phyloP scores from a whole-genome alignment of 768 basidiomycete species.

The Leccinum aurantiacum region DNA sequence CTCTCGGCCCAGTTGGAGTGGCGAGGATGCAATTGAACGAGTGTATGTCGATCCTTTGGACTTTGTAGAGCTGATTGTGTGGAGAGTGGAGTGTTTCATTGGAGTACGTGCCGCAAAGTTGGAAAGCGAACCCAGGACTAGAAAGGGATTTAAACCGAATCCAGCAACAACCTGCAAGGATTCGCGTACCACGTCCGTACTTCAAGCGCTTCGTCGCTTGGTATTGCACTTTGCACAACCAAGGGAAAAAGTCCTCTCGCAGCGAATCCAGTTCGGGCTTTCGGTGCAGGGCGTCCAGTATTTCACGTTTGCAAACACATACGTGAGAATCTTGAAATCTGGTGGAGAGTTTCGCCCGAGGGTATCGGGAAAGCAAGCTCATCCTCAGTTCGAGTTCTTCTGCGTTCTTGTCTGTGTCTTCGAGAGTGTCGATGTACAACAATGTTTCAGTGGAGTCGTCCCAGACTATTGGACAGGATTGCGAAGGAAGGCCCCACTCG shows the following conservation, averaged over 20 bases:
- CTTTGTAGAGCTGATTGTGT: slow-evolving; percentile 22
- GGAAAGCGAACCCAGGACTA: slow-evolving; percentile 49
- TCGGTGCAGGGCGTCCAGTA: slow-evolving; percentile 69
- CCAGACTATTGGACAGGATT: slow-evolving; percentile 60
- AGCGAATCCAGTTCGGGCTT: slow-evolving; percentile 78
- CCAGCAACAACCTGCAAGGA: background rate
- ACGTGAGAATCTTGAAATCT: slow-evolving; percentile 84
- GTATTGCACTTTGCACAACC: slow-evolving; percentile 87
- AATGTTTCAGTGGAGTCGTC: slow-evolving; percentile 65
- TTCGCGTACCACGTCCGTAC: slow-evolving; percentile 52
- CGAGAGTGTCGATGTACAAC: slow-evolving; percentile 69
- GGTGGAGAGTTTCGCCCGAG: slow-evolving; percentile 65
- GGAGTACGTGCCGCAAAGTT: slow-evolving; percentile 43
- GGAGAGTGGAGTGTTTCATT: slow-evolving; percentile 60
- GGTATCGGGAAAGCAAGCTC: slow-evolving; percentile 76
- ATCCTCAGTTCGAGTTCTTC: slow-evolving; percentile 77
- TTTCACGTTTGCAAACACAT: slow-evolving; percentile 76
- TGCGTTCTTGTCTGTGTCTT: slow-evolving; percentile 62
- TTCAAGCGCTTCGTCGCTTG: slow-evolving; percentile 57
- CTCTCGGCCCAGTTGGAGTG: slow-evolving; percentile 29
- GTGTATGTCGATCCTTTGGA: slow-evolving; percentile 14
- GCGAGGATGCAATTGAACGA: slow-evolving; percentile 16
- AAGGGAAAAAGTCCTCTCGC: slow-evolving; percentile 88
- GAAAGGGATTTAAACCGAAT: background rate
- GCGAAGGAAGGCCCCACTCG: slow-evolving; percentile 59